A percentile compares a stretch with the other conserved stretches of the same genome.
Evolutionary conservation across 2,329 filamentous ascomycete species (phyloP).

Genomic region (Myrmaecium sp.): DNA sequence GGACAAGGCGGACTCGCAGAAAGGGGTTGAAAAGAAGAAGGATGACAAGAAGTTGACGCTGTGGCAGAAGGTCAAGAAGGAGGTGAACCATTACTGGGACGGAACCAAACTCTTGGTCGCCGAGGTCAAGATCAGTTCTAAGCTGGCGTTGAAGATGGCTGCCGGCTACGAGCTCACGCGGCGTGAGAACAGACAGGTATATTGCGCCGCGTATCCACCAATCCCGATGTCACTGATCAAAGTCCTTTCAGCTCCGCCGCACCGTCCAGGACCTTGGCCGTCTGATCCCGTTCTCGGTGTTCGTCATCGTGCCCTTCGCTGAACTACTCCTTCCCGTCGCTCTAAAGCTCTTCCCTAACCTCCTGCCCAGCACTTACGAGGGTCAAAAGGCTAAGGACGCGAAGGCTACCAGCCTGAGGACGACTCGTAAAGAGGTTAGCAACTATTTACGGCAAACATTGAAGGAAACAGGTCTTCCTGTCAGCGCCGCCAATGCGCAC

Average conservation of each 20-base stretch:
- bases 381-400: slow-evolving; percentile 76
- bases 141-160: slow-evolving; percentile 89
- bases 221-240: no score
- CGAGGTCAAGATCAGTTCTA: slow-evolving; percentile 84
- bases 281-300: slow-evolving; percentile 88
- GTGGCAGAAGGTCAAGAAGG: slow-evolving; percentile 88
- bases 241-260: slow-evolving; percentile 56
- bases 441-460: slow-evolving; percentile 76
- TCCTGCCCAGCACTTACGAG: slow-evolving; percentile 95
- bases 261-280: slow-evolving; percentile 89
- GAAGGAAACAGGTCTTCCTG: slow-evolving; percentile 78
- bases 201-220: slow-evolving; percentile 3
- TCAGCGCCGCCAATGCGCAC: slow-evolving; percentile 69
- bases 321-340: slow-evolving; percentile 84
- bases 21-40: slow-evolving; percentile 45
- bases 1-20: slow-evolving; percentile 34
- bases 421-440: slow-evolving; percentile 86
- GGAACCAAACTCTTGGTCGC: slow-evolving; percentile 87
- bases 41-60: slow-evolving; percentile 76
- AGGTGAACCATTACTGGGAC: slow-evolving; percentile 91
- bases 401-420: slow-evolving; percentile 66
- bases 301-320: slow-evolving; percentile 91
- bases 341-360: slow-evolving; percentile 87
- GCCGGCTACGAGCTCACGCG: slow-evolving; percentile 92
- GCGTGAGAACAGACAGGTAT: slow-evolving; percentile 71